phyloP scores from a whole-genome alignment of 495 filamentous ascomycete genomes.

The Xylaria venustula region DNA sequence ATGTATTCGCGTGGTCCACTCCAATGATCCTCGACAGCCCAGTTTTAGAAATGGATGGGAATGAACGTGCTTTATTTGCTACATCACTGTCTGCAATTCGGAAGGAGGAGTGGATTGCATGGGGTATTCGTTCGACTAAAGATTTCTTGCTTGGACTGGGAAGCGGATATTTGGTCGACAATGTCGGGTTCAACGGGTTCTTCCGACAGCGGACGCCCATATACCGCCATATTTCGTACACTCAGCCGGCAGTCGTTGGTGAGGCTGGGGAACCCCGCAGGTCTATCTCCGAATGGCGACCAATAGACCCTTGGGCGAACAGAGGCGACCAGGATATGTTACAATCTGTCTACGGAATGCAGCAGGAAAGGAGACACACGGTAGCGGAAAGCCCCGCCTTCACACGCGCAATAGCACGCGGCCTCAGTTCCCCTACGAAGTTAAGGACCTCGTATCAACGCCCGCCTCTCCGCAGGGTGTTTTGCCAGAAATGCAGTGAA shows the following conservation, averaged over 20 bases:
- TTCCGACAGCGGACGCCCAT: slow-evolving; percentile 41
- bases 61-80: slow-evolving; percentile 36
- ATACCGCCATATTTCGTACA: slow-evolving; percentile 31
- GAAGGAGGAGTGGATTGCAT: slow-evolving; percentile 41
- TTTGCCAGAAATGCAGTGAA: slow-evolving; percentile 73
- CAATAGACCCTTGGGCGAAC: slow-evolving; percentile 39
- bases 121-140: slow-evolving; percentile 40
- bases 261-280: slow-evolving; percentile 36
- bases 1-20: slow-evolving; percentile 39
- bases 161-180: slow-evolving; percentile 40
- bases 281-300: slow-evolving; percentile 42
- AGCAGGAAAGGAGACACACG: slow-evolving; percentile 44
- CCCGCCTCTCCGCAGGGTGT: slow-evolving; percentile 73
- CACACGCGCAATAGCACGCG: slow-evolving; percentile 33
- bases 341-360: slow-evolving; percentile 34
- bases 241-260: slow-evolving; percentile 32
- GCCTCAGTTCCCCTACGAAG: slow-evolving; percentile 51
- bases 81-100: slow-evolving; percentile 33
- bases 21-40: slow-evolving; percentile 43
- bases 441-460: slow-evolving; percentile 71
- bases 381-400: slow-evolving; percentile 47
- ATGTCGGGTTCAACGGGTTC: slow-evolving; percentile 42
- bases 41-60: slow-evolving; percentile 30
- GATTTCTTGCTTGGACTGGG: slow-evolving; percentile 47
- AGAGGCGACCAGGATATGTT: slow-evolving; percentile 22